phyloP scores from a whole-genome alignment of 1,139 yeast species.

The Hyphopichia khmerensis region DNA sequence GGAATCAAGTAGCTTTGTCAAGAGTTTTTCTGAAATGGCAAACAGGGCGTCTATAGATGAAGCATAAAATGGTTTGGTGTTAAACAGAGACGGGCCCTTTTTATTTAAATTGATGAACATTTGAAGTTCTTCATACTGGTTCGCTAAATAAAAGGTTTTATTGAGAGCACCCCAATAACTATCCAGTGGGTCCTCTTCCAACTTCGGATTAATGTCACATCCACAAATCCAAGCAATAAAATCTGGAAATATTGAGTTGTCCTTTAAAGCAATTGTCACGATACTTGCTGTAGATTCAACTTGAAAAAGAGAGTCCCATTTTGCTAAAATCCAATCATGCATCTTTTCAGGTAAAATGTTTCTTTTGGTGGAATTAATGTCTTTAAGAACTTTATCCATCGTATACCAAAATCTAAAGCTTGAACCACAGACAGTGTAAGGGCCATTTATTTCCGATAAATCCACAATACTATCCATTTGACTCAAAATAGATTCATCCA shows the following conservation, averaged over 20 bases:
- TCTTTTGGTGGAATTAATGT: slow-evolving; percentile 22
- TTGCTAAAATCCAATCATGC: slow-evolving; percentile 48
- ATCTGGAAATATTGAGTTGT: slow-evolving; percentile 20
- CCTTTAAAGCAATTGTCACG: slow-evolving; percentile 2
- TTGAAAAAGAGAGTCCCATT: slow-evolving; percentile 27
- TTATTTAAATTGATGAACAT: neutral
- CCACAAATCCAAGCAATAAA: slow-evolving; percentile 47
- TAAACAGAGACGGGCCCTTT: neutral
- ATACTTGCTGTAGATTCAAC: too few relatives aligned
- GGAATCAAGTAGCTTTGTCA: slow-evolving; percentile 5
- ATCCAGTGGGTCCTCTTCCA: neutral
- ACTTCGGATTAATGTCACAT: neutral
- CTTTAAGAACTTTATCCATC: slow-evolving; percentile 33
- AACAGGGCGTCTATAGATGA: neutral
- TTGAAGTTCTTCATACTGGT: neutral
- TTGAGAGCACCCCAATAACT: neutral
- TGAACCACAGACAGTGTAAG: slow-evolving; percentile 42
- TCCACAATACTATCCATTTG: slow-evolving; percentile 52
- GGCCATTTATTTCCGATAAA: slow-evolving; percentile 60
- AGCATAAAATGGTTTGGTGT: neutral
- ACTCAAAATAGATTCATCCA: slow-evolving; percentile 39
- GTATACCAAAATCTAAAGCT: slow-evolving; percentile 56
- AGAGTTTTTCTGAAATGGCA: slow-evolving; percentile 1
- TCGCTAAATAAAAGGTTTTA: neutral
- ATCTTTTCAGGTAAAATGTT: slow-evolving; percentile 21